Base-by-base conservation (phyloP, 306 rosid species). In the Lathyrus oleraceus region DNA sequence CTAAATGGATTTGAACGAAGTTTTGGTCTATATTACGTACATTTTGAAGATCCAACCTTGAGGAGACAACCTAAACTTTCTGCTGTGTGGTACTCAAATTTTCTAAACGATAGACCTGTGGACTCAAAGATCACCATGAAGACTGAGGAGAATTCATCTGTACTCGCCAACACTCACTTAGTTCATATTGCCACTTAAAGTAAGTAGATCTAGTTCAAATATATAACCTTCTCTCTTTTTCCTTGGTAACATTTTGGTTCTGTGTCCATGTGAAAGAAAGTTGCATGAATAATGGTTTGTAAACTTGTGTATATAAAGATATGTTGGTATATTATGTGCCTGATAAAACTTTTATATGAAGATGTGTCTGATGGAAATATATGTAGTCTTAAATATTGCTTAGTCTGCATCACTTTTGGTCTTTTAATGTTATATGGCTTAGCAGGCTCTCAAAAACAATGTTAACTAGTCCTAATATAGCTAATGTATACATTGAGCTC, bases 61-160 rank as follows among this genome's bases (percentile, higher is more conserved):
- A 87, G 57, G 63, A 83, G 91, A 36, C 71, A 65, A 1, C 87
- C 91, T 11, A 92, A 83, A 74, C 84, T 83, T 61, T 89, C 87
- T 47, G 81, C 89, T 17, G 32, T 44, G 2, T 89, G 89, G 95
- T 89, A 80, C 71, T 78, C 96, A 5, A 15, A 83, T 20, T 89
- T 92, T 62, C 69, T 85, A 25, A 79, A 77, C 35, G 75, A 64
- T 5, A 42, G 70, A 8, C 57, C 61, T 69, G 13, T 45, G 62
- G 61, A 47, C 36, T 42, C 64, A 25, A 38, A 19, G 61, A 54
- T 71, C 66, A 5, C 23, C 60, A 44, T 25, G 53, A 56, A 53
- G 61, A 58, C 57, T 65, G 63, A 51, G 59, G 73, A 69, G 17
- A 79, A 67, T 56, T 13, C 45, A 40, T 14, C 17, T 38, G 20